A percentile compares a stretch with the other conserved stretches of the same genome.
These are phyloP conservation scores for Macrophomina phaseolina DNA, from an alignment of 2,329 filamentous ascomycete species.

Conservation along the genomic window DNA sequence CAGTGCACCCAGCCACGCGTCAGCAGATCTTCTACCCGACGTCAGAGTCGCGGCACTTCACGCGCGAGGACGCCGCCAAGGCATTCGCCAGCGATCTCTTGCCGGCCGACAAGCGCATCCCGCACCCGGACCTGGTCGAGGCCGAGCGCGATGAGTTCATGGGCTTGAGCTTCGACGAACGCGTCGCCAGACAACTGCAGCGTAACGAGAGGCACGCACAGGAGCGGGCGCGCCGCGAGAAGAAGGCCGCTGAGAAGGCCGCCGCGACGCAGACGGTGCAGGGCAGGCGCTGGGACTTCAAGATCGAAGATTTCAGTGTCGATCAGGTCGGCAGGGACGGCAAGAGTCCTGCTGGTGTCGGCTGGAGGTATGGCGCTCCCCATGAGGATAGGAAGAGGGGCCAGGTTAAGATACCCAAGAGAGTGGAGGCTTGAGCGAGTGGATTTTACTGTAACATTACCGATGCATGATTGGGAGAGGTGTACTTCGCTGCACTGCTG, in stretches of 20 bases:
- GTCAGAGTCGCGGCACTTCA: constrained; percentile 68
- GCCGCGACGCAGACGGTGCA: constrained; percentile 46
- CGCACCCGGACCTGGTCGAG: constrained; percentile 64
- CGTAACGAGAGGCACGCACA: constrained; percentile 45
- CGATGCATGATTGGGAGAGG: not conserved
- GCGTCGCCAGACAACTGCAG: constrained; percentile 35
- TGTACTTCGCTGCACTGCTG: not conserved
- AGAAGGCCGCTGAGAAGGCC: constrained; percentile 49
- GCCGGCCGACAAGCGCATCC: constrained; percentile 67
- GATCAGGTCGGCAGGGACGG: constrained; percentile 63
- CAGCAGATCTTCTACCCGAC: constrained; percentile 67
- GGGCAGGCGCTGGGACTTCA: constrained; percentile 63
- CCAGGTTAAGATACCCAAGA: constrained; percentile 66
- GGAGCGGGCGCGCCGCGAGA: constrained; percentile 46
- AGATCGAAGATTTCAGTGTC: constrained; percentile 63
- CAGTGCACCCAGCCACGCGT: constrained; percentile 61
- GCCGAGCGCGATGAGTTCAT: constrained; percentile 45
- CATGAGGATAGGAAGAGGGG: constrained; percentile 68
- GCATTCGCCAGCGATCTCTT: constrained; percentile 65
- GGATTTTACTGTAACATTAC: not conserved
- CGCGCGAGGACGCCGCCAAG: constrained; percentile 67
- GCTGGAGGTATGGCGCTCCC: constrained; percentile 67
- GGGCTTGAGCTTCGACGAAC: constrained; percentile 44
- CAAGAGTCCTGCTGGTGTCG: constrained; percentile 58
- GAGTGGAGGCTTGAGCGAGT: constrained; percentile 52